Evolutionary conservation across 495 filamentous ascomycete genomes (phyloP).

Genomic region (Aspergillus egyptiacus): DNA sequence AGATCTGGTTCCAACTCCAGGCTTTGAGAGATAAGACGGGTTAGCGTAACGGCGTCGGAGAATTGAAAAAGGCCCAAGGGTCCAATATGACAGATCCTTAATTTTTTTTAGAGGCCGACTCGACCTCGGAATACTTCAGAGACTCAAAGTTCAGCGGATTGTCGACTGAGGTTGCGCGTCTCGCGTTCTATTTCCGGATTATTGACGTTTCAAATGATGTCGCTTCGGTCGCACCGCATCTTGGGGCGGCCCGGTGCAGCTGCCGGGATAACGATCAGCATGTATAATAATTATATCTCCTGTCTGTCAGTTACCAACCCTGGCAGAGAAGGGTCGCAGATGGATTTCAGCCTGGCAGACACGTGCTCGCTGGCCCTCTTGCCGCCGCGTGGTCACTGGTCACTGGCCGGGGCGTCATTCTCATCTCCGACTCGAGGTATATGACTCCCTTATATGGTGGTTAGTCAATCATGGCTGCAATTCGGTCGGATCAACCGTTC

Average conservation of each 20-base stretch:
- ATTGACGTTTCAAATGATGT: background rate
- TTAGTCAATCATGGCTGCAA: background rate
- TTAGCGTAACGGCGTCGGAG: constrained; percentile 4
- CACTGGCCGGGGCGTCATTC: too few relatives aligned
- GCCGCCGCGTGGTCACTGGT: too few relatives aligned
- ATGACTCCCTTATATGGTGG: background rate
- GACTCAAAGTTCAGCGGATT: background rate
- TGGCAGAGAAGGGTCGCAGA: too few relatives aligned
- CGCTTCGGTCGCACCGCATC: background rate
- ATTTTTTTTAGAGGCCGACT: too few relatives aligned
- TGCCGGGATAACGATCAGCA: constrained; percentile 2
- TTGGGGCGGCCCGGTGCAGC: constrained; percentile 2
- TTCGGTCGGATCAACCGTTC: constrained; percentile 3
- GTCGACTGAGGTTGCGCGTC: background rate
- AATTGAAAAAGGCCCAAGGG: background rate
- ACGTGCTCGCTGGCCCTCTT: too few relatives aligned
- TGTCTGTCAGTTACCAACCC: too few relatives aligned
- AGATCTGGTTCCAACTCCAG: background rate
- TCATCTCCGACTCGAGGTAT: too few relatives aligned
- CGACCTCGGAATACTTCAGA: too few relatives aligned
- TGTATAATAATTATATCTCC: too few relatives aligned
- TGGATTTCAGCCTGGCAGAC: too few relatives aligned
- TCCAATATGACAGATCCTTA: background rate
- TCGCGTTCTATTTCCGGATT: background rate
- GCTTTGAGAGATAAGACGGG: constrained; percentile 1